Evolutionary conservation across 306 rosid genomes (phyloP).

Genomic region (Heteromeles arbutifolia): DNA sequence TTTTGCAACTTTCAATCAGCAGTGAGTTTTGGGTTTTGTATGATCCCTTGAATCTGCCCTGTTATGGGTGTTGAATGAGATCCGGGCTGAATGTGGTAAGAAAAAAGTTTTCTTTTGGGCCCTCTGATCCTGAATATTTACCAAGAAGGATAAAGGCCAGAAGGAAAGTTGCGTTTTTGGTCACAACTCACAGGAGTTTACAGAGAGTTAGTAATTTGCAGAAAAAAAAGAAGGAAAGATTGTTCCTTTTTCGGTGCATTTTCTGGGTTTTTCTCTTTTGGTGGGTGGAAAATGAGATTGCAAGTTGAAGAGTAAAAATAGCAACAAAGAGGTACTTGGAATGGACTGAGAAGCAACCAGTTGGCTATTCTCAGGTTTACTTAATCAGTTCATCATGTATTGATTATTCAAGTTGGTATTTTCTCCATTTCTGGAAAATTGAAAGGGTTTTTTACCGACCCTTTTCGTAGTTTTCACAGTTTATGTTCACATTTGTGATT

Average conservation of each 20-base stretch:
- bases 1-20: not conserved
- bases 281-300: slow-evolving; percentile 4
- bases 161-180: not conserved
- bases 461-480: not conserved
- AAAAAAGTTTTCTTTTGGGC: not conserved
- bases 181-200: not conserved
- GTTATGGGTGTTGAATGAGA: not conserved
- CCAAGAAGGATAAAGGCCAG: not conserved
- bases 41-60: not conserved
- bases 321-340: not conserved
- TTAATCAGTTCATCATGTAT: not conserved
- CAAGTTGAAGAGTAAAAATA: not conserved
- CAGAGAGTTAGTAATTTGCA: not conserved
- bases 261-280: not conserved
- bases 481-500: slow-evolving; percentile 13
- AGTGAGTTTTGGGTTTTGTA: not conserved
- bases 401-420: not conserved
- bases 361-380: not conserved
- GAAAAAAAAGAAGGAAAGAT: not conserved
- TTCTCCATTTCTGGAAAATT: slow-evolving; percentile 2
- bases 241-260: not conserved
- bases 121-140: not conserved
- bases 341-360: slow-evolving; percentile 3
- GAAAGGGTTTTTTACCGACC: not conserved
- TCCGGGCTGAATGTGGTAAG: slow-evolving; percentile 5